Percentiles rank a stretch among this genome's conserved stretches.
Evolutionary conservation across 2,329 filamentous ascomycete species (phyloP).

Genomic region (Hymenoscyphus occultus): DNA sequence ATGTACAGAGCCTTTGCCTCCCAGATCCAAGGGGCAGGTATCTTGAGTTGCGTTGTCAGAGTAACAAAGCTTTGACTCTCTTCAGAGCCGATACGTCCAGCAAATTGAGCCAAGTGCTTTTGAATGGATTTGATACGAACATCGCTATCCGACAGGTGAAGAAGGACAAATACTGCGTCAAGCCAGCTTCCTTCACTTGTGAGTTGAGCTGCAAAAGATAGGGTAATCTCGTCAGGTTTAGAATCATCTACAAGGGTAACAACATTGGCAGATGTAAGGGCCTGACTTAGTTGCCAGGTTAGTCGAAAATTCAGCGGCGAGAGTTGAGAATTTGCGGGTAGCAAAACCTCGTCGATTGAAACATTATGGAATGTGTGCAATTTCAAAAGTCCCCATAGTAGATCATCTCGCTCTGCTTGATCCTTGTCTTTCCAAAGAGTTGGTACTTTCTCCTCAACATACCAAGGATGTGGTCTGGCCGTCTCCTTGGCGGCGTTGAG

Average conservation of each 20-base stretch:
- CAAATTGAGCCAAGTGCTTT: conserved; percentile 71
- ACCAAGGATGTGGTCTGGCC: conserved; percentile 69
- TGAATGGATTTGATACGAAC: conserved; percentile 66
- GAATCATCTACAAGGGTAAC: conserved; percentile 48
- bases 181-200: conserved; percentile 64
- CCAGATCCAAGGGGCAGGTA: conserved; percentile 80
- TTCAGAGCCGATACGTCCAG: conserved; percentile 60
- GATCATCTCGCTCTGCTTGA: conserved; percentile 63
- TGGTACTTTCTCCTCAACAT: conserved; percentile 56
- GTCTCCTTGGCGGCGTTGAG: conserved; percentile 66
- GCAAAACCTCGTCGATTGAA: conserved; percentile 67
- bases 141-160: conserved; percentile 65
- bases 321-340: conserved; percentile 73
- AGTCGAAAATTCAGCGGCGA: conserved; percentile 73
- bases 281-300: conserved; percentile 80
- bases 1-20: conserved; percentile 82
- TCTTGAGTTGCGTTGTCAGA: conserved; percentile 61
- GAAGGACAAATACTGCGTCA: conserved; percentile 71
- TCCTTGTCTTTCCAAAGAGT: conserved; percentile 60
- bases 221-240: conserved; percentile 64
- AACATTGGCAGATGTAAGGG: conserved; percentile 51
- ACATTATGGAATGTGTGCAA: conserved; percentile 66
- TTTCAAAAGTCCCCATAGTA: conserved; percentile 84
- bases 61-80: conserved; percentile 54
- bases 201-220: conserved; percentile 63